Evolutionary conservation across 371 early-diverging fungal species (phyloP), one percentile per base, ranked within the genome.

Genomic region (Rhizopus arrhizus): DNA sequence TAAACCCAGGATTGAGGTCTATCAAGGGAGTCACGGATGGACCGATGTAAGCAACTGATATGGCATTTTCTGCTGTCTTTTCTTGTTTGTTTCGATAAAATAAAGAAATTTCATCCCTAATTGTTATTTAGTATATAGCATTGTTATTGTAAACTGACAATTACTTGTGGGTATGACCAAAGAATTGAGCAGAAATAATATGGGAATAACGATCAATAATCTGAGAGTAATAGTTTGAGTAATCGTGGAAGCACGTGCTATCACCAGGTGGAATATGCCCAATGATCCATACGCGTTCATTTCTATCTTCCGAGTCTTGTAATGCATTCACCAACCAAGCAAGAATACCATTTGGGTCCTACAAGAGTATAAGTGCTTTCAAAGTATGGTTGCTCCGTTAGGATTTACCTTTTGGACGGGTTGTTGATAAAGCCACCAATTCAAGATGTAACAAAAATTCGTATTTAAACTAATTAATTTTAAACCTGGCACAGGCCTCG

Each of bases 391-490:
- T 58, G 29, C 28, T 48, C 13, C 32, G n/a, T 47, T 8, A 31
- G 16, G 8, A n/a, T 22, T 41, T 48, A 69, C 68, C 62, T 62
- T 70, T 42, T 75, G 59, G 1, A 15, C 50, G 5, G 77, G 73
- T 9, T 62, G 52, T 52, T 78, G 70, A 63, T 76, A 74, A 13
- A 78, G 52, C 81, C 81, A 81, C 77, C 74, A 81, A 69, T 86
- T 85, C 47, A 80, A 33, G 10, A 64, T 77, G 49, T 86, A 86
- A 64, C 86, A 86, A 52, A 84, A 86, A 62, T 85, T 86, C 29
- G 83, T 86, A 53, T 86, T 86, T n/a, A 86, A 63, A 33, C 85
- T 82, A 58, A 86, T 81, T 38, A 86, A 53, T 34, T 81, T 80
- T 16, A 86, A 54, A 1, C 84, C 85, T 4, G 66, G 63, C 2